Evolutionary conservation across 2,329 filamentous ascomycete species (phyloP).

Genomic region (Aureobasidium mangrovei): DNA sequence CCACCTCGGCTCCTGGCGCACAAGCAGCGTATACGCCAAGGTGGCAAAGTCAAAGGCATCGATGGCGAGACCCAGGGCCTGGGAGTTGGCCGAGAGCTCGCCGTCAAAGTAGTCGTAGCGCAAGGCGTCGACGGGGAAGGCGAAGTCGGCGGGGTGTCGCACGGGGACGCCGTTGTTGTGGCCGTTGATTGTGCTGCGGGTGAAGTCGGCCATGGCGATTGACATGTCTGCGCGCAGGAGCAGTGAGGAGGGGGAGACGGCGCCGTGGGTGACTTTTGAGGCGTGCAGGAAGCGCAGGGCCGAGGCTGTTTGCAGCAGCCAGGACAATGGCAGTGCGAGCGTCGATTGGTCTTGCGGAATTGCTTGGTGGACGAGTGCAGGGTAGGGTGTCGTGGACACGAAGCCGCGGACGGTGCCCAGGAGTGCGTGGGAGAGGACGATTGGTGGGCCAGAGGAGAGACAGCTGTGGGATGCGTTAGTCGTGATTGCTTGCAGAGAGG

Average conservation of each 20-base stretch:
- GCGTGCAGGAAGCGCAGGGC: slow-evolving; percentile 10
- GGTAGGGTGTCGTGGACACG: background rate
- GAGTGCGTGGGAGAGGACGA: slow-evolving; percentile 55
- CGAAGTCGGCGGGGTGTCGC: background rate
- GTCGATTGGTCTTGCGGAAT: background rate
- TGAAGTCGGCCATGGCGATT: slow-evolving; percentile 3
- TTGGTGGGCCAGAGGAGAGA: slow-evolving; percentile 54
- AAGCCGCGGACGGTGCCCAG: slow-evolving; percentile 56
- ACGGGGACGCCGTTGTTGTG: background rate
- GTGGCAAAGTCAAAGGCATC: slow-evolving; percentile 9
- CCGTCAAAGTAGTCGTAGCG: slow-evolving; percentile 13
- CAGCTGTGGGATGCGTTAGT: background rate
- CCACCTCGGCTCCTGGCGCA: background rate
- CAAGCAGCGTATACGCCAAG: background rate
- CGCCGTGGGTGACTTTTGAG: slow-evolving; percentile 9
- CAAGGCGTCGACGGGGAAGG: background rate
- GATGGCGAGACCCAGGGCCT: slow-evolving; percentile 7
- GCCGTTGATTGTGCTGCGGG: slow-evolving; percentile 3
- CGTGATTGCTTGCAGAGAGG: background rate
- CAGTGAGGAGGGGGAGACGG: background rate
- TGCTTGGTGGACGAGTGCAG: background rate
- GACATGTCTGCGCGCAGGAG: background rate
- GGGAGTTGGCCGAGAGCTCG: slow-evolving; percentile 1
- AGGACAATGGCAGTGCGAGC: slow-evolving; percentile 1
- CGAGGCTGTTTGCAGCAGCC: slow-evolving; percentile 10